phyloP scores from a whole-genome alignment of 2,329 filamentous ascomycete genomes.

The Paecilomyces variotii region DNA sequence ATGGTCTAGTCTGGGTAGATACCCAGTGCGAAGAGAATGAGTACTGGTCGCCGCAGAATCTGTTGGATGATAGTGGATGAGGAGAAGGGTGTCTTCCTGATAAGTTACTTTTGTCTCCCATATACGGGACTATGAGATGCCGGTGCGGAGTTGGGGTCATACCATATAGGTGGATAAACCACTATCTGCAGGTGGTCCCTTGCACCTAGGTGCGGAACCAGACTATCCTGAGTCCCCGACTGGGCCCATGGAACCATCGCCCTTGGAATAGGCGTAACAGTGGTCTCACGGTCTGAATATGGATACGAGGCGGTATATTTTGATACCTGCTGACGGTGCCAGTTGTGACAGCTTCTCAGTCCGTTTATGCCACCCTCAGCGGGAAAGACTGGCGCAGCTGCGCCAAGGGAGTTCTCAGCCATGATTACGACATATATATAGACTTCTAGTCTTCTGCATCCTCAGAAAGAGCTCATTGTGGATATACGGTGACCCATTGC shows the following conservation, averaged over 20 bases:
- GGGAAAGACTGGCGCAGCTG: neutral
- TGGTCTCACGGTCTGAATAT: neutral
- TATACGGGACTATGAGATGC: neutral
- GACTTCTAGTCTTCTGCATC: neutral
- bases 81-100: neutral
- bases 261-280: neutral
- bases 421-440: neutral
- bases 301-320: neutral
- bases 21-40: slow-evolving; percentile 77
- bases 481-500: neutral
- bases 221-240: no score
- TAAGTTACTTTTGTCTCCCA: neutral
- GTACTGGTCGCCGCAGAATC: slow-evolving; percentile 63
- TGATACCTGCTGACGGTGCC: neutral
- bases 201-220: no score
- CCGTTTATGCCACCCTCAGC: neutral
- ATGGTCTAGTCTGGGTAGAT: slow-evolving; percentile 92
- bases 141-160: neutral
- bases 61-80: slow-evolving; percentile 36
- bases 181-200: no score
- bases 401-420: no score
- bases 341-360: neutral
- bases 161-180: neutral
- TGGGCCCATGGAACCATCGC: neutral
- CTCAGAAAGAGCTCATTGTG: neutral